Evolutionary conservation across 148 eudicot species (phyloP), one percentile per base, ranked within the genome.

Genomic region (Vaccinium myrtillus): DNA sequence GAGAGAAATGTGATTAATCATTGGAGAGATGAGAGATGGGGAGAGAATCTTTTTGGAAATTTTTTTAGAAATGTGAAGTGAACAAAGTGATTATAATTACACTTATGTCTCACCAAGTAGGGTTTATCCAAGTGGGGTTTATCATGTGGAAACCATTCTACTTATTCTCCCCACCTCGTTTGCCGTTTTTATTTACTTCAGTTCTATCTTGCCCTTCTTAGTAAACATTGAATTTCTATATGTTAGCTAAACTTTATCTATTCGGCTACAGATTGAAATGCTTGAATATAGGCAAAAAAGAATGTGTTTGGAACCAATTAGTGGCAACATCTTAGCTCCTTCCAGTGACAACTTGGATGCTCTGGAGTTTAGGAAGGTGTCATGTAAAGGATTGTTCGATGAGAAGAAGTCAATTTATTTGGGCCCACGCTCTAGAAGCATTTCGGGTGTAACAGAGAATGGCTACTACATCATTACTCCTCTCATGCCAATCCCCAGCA

Each of bases 361-460:
- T 56, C 83, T 90, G 87, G 98, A 94, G 89, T 97, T 97, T 86
- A 91, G 98, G 87, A 92, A 92, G 84, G 94, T 97, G 78, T 85
- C 81, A 4, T 93, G 94, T 79, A 89, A 74, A 90, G 99, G 99
- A 79, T 78, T 88, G 59, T 93, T 91, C 85, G 98, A 94, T 81
- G 98, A 95, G 91, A 88, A 91, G 75, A 94, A 85, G 85, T 93
- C 99, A 7, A 87, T 97, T 73, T 95, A 86, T 87, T 92, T 97
- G 58, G 98, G 99, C 49, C 98, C 99, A 80, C 98, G 99, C 54
- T 97, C 98, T 39, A 93, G 99, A 90, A 97, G 99, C 89, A 97
- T 97, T 80, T 97, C 99, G 6, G 99, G 99, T 85, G 94, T 97
- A 82, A 97, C 99, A 81, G 98, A 95, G 85, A 97, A 95, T 87